Conservation (phyloP, 108 stramenopile genomes). For the Pseudonitzschia pungens region DNA sequence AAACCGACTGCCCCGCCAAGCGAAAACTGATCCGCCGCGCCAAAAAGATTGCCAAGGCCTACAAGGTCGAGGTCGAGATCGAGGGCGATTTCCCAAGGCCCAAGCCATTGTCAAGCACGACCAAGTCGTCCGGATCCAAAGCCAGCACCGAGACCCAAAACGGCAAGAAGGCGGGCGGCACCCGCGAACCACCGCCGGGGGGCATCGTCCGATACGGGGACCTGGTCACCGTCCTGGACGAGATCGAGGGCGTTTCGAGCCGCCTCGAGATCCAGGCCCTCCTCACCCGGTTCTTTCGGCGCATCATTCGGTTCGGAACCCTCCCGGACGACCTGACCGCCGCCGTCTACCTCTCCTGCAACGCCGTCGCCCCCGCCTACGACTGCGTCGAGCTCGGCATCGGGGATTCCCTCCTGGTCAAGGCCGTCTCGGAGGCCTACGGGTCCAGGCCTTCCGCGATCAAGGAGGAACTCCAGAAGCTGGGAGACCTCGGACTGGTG, state of each 20-base stretch:
- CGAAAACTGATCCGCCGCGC: slow-evolving; percentile 16
- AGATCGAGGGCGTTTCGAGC: slow-evolving; percentile 74
- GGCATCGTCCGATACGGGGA: slow-evolving; percentile 59
- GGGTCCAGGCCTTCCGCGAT: slow-evolving; percentile 68
- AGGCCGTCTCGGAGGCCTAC: slow-evolving; percentile 90
- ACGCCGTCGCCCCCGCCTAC: slow-evolving; percentile 92
- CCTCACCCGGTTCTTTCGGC: slow-evolving; percentile 71
- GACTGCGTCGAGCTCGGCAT: slow-evolving; percentile 96
- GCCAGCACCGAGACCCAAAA: slow-evolving; percentile 17
- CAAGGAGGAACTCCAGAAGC: slow-evolving; percentile 78
- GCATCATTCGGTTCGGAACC: slow-evolving; percentile 15
- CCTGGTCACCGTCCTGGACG: slow-evolving; percentile 65
- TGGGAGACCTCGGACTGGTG: slow-evolving; percentile 95
- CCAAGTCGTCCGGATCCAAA: slow-evolving; percentile 19
- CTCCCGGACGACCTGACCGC: slow-evolving; percentile 67
- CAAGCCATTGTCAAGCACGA: not conserved
- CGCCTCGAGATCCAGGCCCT: slow-evolving; percentile 90
- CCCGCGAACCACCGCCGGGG: slow-evolving; percentile 2
- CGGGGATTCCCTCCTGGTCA: slow-evolving; percentile 93
- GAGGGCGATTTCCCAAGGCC: not conserved
- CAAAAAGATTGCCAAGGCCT: slow-evolving; percentile 28
- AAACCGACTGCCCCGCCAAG: slow-evolving; percentile 22
- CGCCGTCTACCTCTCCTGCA: slow-evolving; percentile 84
- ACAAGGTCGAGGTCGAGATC: slow-evolving; percentile 25
- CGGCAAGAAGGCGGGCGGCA: too few species aligned